Percentiles rank a stretch among this genome's conserved stretches.
Conservation (phyloP, 371 early-diverging fungal species). For the Blakeslea trispora region DNA sequence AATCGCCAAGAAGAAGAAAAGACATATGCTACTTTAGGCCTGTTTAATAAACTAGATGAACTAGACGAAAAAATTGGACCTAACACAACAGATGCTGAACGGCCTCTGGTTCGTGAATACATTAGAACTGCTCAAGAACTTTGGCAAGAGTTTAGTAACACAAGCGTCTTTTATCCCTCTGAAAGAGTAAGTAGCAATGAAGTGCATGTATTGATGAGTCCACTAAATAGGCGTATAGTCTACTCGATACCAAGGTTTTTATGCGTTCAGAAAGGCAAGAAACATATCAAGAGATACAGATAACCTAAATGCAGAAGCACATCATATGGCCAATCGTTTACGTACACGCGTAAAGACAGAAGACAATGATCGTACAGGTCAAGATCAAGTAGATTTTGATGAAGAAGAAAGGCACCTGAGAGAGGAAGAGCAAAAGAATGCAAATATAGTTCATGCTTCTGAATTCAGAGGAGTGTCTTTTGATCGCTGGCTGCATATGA, state of each 20-base stretch:
- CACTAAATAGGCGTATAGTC: no score
- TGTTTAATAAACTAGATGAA: conserved; percentile 39
- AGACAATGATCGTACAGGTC: conserved; percentile 1
- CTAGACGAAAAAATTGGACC: conserved; percentile 30
- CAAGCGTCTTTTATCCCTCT: conserved; percentile 61
- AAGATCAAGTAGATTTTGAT: conserved; percentile 24
- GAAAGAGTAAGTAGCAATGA: conserved; percentile 32
- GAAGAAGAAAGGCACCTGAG: conserved; percentile 31
- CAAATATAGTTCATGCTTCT: conserved; percentile 16
- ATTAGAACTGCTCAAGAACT: conserved; percentile 50
- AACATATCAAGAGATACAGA: not conserved
- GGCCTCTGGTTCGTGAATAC: conserved; percentile 46
- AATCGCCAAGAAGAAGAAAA: conserved; percentile 28
- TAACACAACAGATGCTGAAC: conserved; percentile 23
- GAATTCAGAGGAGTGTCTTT: conserved; percentile 61
- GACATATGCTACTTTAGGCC: conserved; percentile 4
- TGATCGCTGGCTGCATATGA: conserved; percentile 62
- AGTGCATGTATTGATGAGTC: no score
- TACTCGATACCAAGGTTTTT: conserved; percentile 34
- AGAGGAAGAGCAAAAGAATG: conserved; percentile 33
- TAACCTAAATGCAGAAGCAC: conserved; percentile 24
- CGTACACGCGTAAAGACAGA: conserved; percentile 24
- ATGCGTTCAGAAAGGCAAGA: conserved; percentile 26
- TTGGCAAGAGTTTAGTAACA: conserved; percentile 53
- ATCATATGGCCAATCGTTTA: conserved; percentile 37